Evolutionary conservation across 768 basidiomycete genomes (phyloP), one percentile per base, ranked within the genome.

Genomic region (Hemileccinum rubropunctum): DNA sequence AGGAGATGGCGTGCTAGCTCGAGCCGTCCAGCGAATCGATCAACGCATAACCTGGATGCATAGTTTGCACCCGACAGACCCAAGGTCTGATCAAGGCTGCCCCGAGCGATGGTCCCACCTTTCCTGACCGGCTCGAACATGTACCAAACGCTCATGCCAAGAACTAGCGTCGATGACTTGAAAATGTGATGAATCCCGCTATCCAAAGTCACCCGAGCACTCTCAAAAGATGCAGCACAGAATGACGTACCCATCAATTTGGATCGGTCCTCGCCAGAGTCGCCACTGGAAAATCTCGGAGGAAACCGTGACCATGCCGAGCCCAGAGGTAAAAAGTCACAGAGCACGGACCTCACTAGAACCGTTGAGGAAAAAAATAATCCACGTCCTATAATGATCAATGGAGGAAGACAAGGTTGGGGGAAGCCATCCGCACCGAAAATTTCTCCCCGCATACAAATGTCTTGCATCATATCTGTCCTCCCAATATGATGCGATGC

Each of bases 401-500:
- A n/a, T n/a, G n/a, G n/a, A n/a, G n/a, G n/a, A n/a, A n/a, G 36
- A 18, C 1, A 37, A 37, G 8, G 2, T 18, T 10, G 17, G 17
- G 17, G 7, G 36, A 36, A 18, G 36, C 74, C 80, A 59, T 81
- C 78, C 2, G 81, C 32, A 2, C 58, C 65, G 35, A 68, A 67
- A 28, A 59, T 49, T 41, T 64, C 66, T 12, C 74, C 78, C 74
- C 77, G 78, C 5, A 66, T 48, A 57, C 79, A 80, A 17, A 79
- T 56, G 2, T 61, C 63, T 4, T 42, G 21, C 2, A 80, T 67
- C 36, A 77, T 68, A n/a, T n/a, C 37, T 63, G 46, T 17, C 47
- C 42, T 17, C 76, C 76, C 75, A 81, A n/a, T n/a, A n/a, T n/a
- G n/a, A n/a, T 18, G 56, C 46, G 4, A 80, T n/a, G 15, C 79